Conservation (phyloP, 345 rosid genomes). For the Eucalyptus guilfoylei region DNA sequence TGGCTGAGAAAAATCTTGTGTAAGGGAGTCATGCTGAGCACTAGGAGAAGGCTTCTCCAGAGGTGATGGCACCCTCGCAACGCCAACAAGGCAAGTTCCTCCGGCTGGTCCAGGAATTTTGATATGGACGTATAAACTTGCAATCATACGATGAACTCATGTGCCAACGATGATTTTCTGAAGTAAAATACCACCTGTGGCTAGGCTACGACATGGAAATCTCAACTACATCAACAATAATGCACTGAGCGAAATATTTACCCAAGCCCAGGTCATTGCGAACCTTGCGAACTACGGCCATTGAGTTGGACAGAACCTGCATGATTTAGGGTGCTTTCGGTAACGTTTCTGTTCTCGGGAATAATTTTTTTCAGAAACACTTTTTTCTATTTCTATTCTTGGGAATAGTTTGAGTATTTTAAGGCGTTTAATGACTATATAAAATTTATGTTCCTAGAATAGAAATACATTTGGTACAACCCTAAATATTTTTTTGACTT, state of each 20-base stretch:
- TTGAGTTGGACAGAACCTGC: not conserved
- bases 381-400: accelerated
- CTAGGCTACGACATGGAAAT: not conserved
- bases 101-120: slow-evolving; percentile 82
- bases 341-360: accelerated
- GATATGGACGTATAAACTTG: not conserved
- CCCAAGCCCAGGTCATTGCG: not conserved
- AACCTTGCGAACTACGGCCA: not conserved
- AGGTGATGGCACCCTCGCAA: slow-evolving; percentile 79
- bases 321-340: not conserved
- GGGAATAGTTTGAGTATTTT: accelerated
- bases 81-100: slow-evolving; percentile 61
- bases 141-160: not conserved
- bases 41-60: slow-evolving; percentile 66
- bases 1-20: slow-evolving; percentile 82
- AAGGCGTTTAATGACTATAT: too few relatives aligned
- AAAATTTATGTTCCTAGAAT: accelerated
- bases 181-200: not conserved
- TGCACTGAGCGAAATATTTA: not conserved
- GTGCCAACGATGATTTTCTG: not conserved
- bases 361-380: too few relatives aligned
- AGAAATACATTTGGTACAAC: accelerated
- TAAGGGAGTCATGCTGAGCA: slow-evolving; percentile 89
- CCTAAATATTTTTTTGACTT: too few relatives aligned
- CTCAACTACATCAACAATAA: not conserved